phyloP scores from a whole-genome alignment of 495 filamentous ascomycete genomes.

The Penicillium argentinense region DNA sequence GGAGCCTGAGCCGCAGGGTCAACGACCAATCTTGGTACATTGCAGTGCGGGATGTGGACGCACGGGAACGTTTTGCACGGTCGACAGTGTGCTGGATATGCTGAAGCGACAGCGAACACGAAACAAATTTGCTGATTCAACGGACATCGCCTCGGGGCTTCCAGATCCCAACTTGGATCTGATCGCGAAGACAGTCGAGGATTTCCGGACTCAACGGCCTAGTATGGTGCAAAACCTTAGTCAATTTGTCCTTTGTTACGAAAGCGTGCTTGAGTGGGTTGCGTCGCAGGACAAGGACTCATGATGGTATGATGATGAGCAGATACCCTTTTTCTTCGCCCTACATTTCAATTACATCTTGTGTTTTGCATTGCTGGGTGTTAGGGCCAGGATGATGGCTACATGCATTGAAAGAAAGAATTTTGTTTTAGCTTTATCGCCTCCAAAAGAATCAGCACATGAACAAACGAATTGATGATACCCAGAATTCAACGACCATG shows the following conservation, averaged over 20 bases:
- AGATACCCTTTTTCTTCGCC: constrained; percentile 9
- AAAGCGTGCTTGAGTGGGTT: constrained; percentile 91
- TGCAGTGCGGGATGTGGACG: constrained; percentile 95
- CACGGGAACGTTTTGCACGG: constrained; percentile 94
- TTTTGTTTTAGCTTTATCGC: background rate
- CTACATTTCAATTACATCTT: background rate
- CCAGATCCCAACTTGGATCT: constrained; percentile 66
- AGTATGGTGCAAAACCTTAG: constrained; percentile 97
- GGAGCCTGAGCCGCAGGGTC: constrained; percentile 55
- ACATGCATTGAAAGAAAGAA: constrained; percentile 1
- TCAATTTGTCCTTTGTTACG: constrained; percentile 96
- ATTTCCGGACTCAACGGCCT: constrained; percentile 82
- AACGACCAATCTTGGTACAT: constrained; percentile 82
- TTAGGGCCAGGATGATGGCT: constrained; percentile 1
- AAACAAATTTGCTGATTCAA: constrained; percentile 1
- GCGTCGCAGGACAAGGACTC: constrained; percentile 43
- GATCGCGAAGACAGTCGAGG: constrained; percentile 80
- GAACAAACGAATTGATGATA: too few species aligned
- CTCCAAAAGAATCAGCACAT: constrained; percentile 1
- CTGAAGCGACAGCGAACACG: constrained; percentile 70
- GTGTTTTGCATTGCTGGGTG: constrained; percentile 8
- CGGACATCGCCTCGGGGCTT: constrained; percentile 26
- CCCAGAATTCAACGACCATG: too few species aligned
- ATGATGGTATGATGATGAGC: constrained; percentile 6
- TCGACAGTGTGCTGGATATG: constrained; percentile 93